Evolutionary conservation across 2,329 filamentous ascomycete species (phyloP).

Genomic region (Diaporthe vaccinii): DNA sequence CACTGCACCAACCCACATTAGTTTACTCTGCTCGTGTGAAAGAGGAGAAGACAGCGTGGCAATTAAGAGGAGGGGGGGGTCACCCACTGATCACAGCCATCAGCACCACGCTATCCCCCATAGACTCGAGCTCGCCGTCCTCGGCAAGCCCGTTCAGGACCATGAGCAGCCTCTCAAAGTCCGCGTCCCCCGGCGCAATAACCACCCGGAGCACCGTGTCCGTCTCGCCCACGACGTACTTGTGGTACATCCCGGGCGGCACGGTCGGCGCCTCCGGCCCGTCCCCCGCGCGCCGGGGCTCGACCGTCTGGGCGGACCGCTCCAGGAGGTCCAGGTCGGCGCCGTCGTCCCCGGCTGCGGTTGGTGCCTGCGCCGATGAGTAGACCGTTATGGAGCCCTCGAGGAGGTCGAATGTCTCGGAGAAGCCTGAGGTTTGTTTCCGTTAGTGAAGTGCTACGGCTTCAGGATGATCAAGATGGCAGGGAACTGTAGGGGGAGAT

Average conservation of each 20-base stretch:
- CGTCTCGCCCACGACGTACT: slow-evolving; percentile 38
- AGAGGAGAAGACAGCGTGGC: not conserved
- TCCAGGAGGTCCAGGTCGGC: slow-evolving; percentile 24
- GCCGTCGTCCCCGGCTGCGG: slow-evolving; percentile 22
- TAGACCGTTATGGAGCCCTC: slow-evolving; percentile 41
- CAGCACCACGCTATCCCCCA: slow-evolving; percentile 38
- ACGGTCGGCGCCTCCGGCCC: slow-evolving; percentile 1
- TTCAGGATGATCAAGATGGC: not conserved
- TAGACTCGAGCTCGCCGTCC: slow-evolving; percentile 38
- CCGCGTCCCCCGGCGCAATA: slow-evolving; percentile 38
- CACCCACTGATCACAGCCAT: slow-evolving; percentile 36
- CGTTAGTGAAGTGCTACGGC: not conserved
- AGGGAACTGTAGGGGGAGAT: not conserved
- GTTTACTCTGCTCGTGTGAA: not conserved
- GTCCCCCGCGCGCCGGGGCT: not conserved
- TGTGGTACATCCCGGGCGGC: slow-evolving; percentile 37
- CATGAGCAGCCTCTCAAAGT: slow-evolving; percentile 43
- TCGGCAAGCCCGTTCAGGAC: slow-evolving; percentile 40
- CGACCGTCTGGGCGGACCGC: slow-evolving; percentile 9
- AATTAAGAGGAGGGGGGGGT: rapidly evolving
- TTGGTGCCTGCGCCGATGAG: slow-evolving; percentile 27
- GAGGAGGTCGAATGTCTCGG: slow-evolving; percentile 42
- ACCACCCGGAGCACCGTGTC: slow-evolving; percentile 35
- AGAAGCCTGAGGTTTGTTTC: slow-evolving; percentile 25
- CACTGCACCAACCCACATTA: slow-evolving; percentile 22